phyloP scores from a whole-genome alignment of 2,329 filamentous ascomycete genomes.

The Amesomyces nigricolor region DNA sequence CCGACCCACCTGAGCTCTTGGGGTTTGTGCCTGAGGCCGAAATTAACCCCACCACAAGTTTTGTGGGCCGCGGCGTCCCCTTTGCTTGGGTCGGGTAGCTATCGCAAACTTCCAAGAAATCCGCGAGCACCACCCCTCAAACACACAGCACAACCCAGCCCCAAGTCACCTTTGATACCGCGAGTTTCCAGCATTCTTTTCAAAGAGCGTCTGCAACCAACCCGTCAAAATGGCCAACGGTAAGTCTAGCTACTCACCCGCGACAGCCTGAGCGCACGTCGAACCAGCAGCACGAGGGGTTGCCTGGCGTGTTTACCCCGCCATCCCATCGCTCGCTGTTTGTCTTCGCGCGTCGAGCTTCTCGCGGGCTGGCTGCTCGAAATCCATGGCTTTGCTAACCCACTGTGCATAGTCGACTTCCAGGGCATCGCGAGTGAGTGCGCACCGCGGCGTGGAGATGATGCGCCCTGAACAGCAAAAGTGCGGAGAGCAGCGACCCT shows the following conservation, averaged over 20 bases:
- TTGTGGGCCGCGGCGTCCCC: conserved; percentile 5
- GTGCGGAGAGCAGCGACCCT: not conserved
- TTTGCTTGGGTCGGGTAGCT: conserved; percentile 13
- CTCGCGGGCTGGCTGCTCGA: not conserved
- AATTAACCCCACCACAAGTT: conserved; percentile 20
- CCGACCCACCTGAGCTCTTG: not conserved
- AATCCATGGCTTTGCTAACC: conserved; percentile 5
- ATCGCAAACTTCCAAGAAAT: conserved; percentile 17
- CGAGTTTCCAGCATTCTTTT: not conserved
- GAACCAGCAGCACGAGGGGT: conserved; percentile 1
- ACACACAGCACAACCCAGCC: not conserved
- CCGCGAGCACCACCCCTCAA: not conserved
- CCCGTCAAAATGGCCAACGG: conserved; percentile 20
- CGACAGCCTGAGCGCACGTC: not conserved
- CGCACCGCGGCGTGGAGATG: not conserved
- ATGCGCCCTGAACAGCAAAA: not conserved
- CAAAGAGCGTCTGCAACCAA: not conserved
- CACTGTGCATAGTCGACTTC: conserved; percentile 33
- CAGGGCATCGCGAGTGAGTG: conserved; percentile 44
- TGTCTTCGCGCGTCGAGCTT: not conserved
- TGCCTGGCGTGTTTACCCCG: conserved; percentile 17
- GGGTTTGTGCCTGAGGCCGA: conserved; percentile 19
- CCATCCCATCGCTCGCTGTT: conserved; percentile 6
- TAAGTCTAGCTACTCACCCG: conserved; percentile 4
- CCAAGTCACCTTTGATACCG: not conserved